A percentile compares a stretch with the other conserved stretches of the same genome.
Evolutionary conservation across 129 eudicot species (phyloP).

Genomic region (Erigeron canadensis): DNA sequence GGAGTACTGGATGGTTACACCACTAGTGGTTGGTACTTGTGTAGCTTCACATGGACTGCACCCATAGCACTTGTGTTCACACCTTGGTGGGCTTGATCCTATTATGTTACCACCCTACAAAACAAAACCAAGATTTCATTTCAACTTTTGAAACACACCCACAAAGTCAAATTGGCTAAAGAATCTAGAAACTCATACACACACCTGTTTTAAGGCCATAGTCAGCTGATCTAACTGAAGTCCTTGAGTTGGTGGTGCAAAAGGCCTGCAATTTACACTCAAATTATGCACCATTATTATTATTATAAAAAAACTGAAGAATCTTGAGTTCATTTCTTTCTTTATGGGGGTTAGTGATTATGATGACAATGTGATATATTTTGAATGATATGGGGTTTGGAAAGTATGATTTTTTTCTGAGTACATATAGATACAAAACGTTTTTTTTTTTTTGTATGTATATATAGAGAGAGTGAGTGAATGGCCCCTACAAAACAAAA

Average conservation of each 20-base stretch:
- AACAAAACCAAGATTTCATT: constrained; percentile 8
- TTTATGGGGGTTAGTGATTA: constrained; percentile 11
- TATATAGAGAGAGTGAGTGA: background rate
- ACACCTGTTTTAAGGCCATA: constrained; percentile 29
- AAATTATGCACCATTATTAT: constrained; percentile 33
- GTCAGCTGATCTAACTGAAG: constrained; percentile 12
- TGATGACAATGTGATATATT: constrained; percentile 19
- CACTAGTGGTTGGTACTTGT: constrained; percentile 65
- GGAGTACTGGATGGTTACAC: constrained; percentile 51
- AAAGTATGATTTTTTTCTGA: constrained; percentile 7
- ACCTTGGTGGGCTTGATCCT: constrained; percentile 85
- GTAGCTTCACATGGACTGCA: constrained; percentile 77
- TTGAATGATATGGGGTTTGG: constrained; percentile 24
- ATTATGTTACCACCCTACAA: constrained; percentile 34
- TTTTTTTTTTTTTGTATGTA: constrained; percentile 3
- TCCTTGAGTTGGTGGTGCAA: constrained; percentile 20
- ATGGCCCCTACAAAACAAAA: constrained; percentile 22
- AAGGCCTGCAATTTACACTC: constrained; percentile 50
- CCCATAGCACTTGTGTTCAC: constrained; percentile 77
- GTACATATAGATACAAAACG: background rate
- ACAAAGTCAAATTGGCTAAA: constrained; percentile 1
- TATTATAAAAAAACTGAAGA: constrained; percentile 21
- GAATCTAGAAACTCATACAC: background rate
- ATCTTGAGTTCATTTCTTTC: constrained; percentile 36
- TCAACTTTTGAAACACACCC: constrained; percentile 4